Conservation (phyloP, 106 monocot genomes). For the Allium cepa region DNA sequence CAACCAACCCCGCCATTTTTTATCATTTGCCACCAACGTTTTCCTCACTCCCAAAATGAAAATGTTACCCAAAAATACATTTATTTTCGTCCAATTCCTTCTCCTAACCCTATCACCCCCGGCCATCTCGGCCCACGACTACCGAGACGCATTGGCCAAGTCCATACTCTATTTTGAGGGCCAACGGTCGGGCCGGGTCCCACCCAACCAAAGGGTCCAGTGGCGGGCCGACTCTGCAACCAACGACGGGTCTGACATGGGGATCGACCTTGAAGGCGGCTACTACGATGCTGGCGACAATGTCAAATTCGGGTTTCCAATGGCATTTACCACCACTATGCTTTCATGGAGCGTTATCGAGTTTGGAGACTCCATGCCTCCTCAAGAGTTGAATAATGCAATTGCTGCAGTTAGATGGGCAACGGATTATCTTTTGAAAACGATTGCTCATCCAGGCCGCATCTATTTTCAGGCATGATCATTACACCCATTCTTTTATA, state of each 20-base stretch:
- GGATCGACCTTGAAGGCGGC: conserved; percentile 78
- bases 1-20: conserved; percentile 5
- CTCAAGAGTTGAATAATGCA: conserved; percentile 38
- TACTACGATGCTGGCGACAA: conserved; percentile 95
- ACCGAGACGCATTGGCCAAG: conserved; percentile 70
- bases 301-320: conserved; percentile 86
- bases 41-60: background rate
- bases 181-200: conserved; percentile 79
- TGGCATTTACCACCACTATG: conserved; percentile 90
- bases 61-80: background rate
- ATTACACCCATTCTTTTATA: too few species aligned
- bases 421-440: conserved; percentile 85
- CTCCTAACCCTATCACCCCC: background rate
- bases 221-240: conserved; percentile 70
- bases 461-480: conserved; percentile 53
- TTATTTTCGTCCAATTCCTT: background rate
- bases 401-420: conserved; percentile 69
- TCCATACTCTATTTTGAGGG: conserved; percentile 93
- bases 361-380: conserved; percentile 60
- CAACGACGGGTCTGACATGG: conserved; percentile 42
- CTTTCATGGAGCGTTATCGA: conserved; percentile 79
- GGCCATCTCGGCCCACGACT: conserved; percentile 30
- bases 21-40: background rate
- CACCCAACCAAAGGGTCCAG: conserved; percentile 36
- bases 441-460: conserved; percentile 46